phyloP scores from a whole-genome alignment of 345 rosid genomes.

The Eucalyptus regnans region DNA sequence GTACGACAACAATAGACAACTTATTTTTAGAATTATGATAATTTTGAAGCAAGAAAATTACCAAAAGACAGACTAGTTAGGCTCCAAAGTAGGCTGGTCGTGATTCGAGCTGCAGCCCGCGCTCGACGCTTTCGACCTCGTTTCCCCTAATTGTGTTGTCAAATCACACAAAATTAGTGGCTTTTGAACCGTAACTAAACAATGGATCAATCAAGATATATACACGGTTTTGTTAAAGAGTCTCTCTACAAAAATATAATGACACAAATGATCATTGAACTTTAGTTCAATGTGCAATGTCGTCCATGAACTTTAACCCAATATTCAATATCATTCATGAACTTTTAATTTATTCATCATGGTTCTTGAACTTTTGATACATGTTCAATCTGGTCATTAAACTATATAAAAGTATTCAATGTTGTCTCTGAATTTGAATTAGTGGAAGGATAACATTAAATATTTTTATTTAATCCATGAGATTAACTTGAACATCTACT shows the following conservation, averaged over 20 bases:
- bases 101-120: not conserved
- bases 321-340: too few species aligned
- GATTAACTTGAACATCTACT: too few species aligned
- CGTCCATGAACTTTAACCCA: accelerated
- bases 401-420: too few species aligned
- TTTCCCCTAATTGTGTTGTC: not conserved
- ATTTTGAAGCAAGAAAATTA: not conserved
- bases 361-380: too few species aligned
- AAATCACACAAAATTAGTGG: not conserved
- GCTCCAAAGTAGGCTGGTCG: not conserved
- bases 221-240: too few species aligned
- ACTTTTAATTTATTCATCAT: too few species aligned
- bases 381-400: too few species aligned
- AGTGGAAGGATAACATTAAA: too few species aligned
- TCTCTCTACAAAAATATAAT: accelerated
- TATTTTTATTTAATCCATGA: too few species aligned
- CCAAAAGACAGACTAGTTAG: not conserved
- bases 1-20: not conserved
- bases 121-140: not conserved
- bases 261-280: too few species aligned
- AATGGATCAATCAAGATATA: not conserved
- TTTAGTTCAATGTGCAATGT: accelerated
- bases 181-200: not conserved
- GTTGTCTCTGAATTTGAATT: too few species aligned
- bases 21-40: not conserved